A percentile compares a stretch with the other conserved stretches of the same genome.
These are phyloP conservation scores for Fragaria ananassa DNA, from an alignment of 306 rosid genomes.

Conservation along the genomic window DNA sequence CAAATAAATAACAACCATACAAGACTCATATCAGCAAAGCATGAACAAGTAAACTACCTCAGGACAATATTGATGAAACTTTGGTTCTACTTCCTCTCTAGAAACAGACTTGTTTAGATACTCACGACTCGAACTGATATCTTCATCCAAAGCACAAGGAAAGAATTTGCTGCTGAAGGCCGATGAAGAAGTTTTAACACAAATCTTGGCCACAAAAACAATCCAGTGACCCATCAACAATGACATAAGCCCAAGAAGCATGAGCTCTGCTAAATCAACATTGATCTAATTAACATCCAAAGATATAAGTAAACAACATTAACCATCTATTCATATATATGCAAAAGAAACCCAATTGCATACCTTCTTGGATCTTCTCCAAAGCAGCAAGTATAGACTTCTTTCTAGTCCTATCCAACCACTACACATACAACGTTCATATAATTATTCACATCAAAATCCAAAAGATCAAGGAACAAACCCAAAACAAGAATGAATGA, in stretches of 20 bases:
- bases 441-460: not conserved
- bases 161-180: conserved; percentile 56
- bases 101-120: conserved; percentile 40
- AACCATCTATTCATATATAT: not conserved
- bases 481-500: conserved; percentile 11
- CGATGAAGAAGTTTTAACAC: conserved; percentile 67
- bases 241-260: conserved; percentile 87
- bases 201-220: conserved; percentile 74
- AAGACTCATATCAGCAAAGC: not conserved
- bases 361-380: conserved; percentile 83
- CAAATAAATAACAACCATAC: not conserved
- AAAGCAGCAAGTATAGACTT: conserved; percentile 79
- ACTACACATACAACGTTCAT: conserved; percentile 32
- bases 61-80: conserved; percentile 55
- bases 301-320: conserved; percentile 1
- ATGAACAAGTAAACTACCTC: conserved; percentile 40
- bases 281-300: conserved; percentile 2
- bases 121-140: conserved; percentile 20
- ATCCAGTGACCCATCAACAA: conserved; percentile 94
- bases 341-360: not conserved
- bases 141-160: conserved; percentile 55
- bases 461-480: not conserved
- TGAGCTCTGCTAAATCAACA: conserved; percentile 60
- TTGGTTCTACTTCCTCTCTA: conserved; percentile 28
- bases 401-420: conserved; percentile 72